Base-by-base conservation (phyloP, 179 eudicot genomes). In the Nepenthes alata region DNA sequence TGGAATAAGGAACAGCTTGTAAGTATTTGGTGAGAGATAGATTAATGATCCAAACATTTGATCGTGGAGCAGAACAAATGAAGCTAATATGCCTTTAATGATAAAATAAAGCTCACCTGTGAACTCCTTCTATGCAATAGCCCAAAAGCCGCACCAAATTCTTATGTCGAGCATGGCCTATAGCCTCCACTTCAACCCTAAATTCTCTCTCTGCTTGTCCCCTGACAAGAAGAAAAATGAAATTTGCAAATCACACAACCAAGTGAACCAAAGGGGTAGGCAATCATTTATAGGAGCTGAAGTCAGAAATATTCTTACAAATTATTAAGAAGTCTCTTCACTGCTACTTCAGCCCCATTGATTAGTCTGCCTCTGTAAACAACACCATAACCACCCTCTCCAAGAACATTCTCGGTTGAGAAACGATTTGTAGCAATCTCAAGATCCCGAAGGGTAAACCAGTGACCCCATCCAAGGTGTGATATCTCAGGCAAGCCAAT, bases 151-250 rank as follows among this genome's bases (percentile, higher is more conserved):
- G 83, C 60, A 91, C 97, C 58, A 91, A 80, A 62, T 91, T 91
- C 77, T 91, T 91, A 58, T 91, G 97, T 50, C 97, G 90, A 64
- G 88, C 97, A 79, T 91, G 96, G 53, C 97, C 97, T 64, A 91
- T 91, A 34, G 97, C 97, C 63, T 91, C 97, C 66, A 88, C 97
- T 78, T 91, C 97, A 63, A 85, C 96, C 70, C 94, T 83, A 75
- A 91, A 91, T 70, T 91, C 97, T 78, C 74, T 88, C 88, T 91
- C 97, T 11, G 97, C 97, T 68, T 91, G 96, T 14, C 96, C 97
- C 77, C 97, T 91, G 71, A 37, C 16, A 51, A 11, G 53, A 16
- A 61, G 47, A 57, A 52, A 49, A 68, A 35, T 14, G 47, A 62
- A 63, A 36, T 15, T 10, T 52, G 55, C 53, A 62, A 15, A 45